Percentiles rank a stretch among this genome's conserved stretches.
phyloP scores from a whole-genome alignment of 1,284 basidiomycete genomes.

The Tilletia caries region DNA sequence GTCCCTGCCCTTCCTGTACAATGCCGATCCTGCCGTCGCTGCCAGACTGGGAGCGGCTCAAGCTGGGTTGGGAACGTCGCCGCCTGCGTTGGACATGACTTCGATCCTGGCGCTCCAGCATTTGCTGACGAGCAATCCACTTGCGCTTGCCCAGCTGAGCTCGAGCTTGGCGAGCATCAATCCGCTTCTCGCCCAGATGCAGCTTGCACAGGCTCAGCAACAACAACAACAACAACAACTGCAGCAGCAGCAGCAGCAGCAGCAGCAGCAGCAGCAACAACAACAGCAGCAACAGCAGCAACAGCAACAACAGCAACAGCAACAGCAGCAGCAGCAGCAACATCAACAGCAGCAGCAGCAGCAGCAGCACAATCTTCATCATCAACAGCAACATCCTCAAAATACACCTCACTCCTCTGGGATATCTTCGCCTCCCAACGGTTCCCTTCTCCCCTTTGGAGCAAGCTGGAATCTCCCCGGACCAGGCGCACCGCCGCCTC shows the following conservation, averaged over 20 bases:
- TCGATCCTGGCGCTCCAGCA: slow-evolving; percentile 51
- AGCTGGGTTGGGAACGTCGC: not conserved
- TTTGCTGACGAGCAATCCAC: slow-evolving; percentile 43
- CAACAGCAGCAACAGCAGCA: not conserved
- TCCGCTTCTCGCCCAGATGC: slow-evolving; percentile 11
- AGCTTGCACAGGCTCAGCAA: slow-evolving; percentile 7
- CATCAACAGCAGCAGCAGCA: not conserved
- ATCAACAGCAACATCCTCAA: not conserved
- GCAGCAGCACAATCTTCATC: not conserved
- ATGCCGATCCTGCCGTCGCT: not conserved
- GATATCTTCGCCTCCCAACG: slow-evolving; percentile 1
- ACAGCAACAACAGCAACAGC: not conserved
- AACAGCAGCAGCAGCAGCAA: not conserved
- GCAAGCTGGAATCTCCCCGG: not conserved
- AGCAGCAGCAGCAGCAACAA: slow-evolving; percentile 14
- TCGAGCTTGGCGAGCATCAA: not conserved
- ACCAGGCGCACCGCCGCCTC: too few relatives aligned
- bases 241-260: slow-evolving; percentile 22
- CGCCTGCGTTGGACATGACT: slow-evolving; percentile 33
- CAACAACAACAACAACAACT: slow-evolving; percentile 20
- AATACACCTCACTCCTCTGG: not conserved
- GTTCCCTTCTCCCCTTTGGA: not conserved
- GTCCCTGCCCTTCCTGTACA: not conserved
- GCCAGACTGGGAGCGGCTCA: not conserved
- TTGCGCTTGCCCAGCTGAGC: slow-evolving; percentile 23